These are phyloP conservation scores for Suillus discolor DNA, from an alignment of 768 basidiomycete genomes.

Conservation along the genomic window DNA sequence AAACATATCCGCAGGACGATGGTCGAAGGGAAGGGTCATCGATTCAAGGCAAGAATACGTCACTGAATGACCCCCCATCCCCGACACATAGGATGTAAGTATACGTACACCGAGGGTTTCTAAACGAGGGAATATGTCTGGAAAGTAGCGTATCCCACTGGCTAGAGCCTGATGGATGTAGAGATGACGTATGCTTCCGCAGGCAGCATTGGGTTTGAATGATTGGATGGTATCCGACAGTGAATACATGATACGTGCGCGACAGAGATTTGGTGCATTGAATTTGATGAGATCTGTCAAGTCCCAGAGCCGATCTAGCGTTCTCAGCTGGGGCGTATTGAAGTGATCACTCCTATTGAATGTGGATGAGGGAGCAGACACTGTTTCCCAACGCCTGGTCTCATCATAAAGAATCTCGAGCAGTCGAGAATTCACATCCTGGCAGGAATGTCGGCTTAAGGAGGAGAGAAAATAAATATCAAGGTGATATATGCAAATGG, in stretches of 20 bases:
- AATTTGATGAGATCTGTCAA: not conserved
- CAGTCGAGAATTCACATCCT: not conserved
- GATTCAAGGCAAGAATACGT: not conserved
- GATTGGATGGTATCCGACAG: not conserved
- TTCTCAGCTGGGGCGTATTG: not conserved
- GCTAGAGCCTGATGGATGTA: not conserved
- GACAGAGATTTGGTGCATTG: not conserved
- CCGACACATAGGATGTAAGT: too few species aligned
- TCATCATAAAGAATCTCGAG: not conserved
- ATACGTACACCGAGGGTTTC: not conserved
- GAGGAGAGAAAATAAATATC: too few species aligned
- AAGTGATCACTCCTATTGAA: not conserved
- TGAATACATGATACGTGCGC: not conserved
- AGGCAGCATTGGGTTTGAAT: not conserved
- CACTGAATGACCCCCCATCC: too few species aligned
- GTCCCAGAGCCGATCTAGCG: not conserved
- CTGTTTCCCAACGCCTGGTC: not conserved
- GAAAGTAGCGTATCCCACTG: not conserved
- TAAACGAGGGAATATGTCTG: not conserved
- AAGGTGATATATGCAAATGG: not conserved
- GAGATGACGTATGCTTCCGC: not conserved
- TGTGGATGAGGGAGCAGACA: too few species aligned
- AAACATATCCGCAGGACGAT: too few species aligned
- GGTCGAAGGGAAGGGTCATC: not conserved
- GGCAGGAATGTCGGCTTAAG: too few species aligned